Evolutionary conservation across 2,329 filamentous ascomycete species (phyloP), one percentile per base, ranked within the genome.

Genomic region (Xylariomycetidae sp.): DNA sequence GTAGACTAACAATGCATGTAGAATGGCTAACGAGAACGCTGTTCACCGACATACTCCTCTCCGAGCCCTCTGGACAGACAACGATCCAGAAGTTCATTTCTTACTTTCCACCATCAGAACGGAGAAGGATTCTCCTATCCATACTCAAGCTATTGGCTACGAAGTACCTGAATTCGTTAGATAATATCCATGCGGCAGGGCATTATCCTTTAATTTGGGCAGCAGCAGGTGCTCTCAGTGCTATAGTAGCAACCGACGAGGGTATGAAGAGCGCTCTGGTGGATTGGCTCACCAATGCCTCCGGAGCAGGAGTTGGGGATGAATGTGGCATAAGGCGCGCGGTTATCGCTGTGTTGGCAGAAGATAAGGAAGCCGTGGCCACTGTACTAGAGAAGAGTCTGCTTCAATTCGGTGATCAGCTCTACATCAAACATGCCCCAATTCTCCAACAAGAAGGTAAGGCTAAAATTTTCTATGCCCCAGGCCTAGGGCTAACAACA

Each of bases 391-490:
- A 88, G 49, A 86, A 79, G 51, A 76, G 72, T 30, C 64, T 95
- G 30, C 67, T 67, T 25, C 76, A 83, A 30, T 95, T 97, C 57
- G 86, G 87, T 1, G 89, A 96, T 49, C 78, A 84, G 31, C 66
- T 97, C 9, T 94, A 88, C 50, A 88, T 97, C 47, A 85, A 79
- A 37, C 88, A 97, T 58, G 77, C 84, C 1, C 82, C 89, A 5
- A 76, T 85, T n/a, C 54, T 92, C 25, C 85, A 89, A 51, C 92
- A 98, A 70, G 87, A 97, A 72, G 83, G 88, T 85, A 62, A 48
- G 61, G 53, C n/a, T n/a, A n/a, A n/a, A n/a, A n/a, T n/a, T n/a
- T n/a, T n/a, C n/a, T n/a, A n/a, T n/a, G n/a, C n/a, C n/a, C n/a
- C n/a, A n/a, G n/a, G n/a, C n/a, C n/a, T n/a, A n/a, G n/a, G n/a